Conservation (phyloP, 2,329 filamentous ascomycete genomes). For the Chaetomiaceae sp. region DNA sequence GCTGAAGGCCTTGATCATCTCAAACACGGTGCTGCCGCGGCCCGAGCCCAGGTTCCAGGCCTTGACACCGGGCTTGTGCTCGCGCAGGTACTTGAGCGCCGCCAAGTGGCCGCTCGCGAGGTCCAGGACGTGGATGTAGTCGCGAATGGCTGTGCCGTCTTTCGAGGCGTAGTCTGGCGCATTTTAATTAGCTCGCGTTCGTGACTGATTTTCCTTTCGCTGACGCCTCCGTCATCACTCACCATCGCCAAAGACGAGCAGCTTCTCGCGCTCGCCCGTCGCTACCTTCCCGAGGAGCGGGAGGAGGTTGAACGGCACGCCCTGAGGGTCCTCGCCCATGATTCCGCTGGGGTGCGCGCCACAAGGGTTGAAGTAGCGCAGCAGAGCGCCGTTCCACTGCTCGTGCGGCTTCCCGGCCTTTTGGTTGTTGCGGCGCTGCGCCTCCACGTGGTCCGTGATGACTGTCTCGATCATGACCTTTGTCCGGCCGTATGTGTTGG, state of each 20-base stretch:
- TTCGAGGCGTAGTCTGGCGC: constrained; percentile 78
- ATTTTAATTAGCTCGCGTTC: neutral
- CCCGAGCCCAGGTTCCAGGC: constrained; percentile 97
- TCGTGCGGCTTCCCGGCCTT: constrained; percentile 73
- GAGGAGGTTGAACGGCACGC: constrained; percentile 91
- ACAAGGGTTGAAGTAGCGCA: constrained; percentile 97
- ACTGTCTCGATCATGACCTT: constrained; percentile 89
- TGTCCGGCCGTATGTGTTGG: constrained; percentile 96
- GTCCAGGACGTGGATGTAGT: constrained; percentile 97
- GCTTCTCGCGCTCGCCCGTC: constrained; percentile 88
- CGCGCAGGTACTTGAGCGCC: constrained; percentile 83
- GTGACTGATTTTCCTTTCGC: too few species aligned
- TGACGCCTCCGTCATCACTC: constrained; percentile 32
- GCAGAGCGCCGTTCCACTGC: constrained; percentile 86
- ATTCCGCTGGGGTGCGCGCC: constrained; percentile 91
- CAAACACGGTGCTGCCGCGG: constrained; percentile 89
- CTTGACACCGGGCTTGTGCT: constrained; percentile 79
- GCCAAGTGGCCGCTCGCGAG: constrained; percentile 80
- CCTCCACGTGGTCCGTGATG: constrained; percentile 85
- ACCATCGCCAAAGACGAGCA: constrained; percentile 93
- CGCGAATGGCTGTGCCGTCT: constrained; percentile 90
- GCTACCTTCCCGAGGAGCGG: constrained; percentile 93
- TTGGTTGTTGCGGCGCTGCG: constrained; percentile 75
- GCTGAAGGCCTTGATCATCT: constrained; percentile 95
- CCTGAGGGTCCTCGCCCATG: constrained; percentile 97